These are phyloP conservation scores for Tulasnella sp. DNA, from an alignment of 768 basidiomycete genomes.

Conservation along the genomic window DNA sequence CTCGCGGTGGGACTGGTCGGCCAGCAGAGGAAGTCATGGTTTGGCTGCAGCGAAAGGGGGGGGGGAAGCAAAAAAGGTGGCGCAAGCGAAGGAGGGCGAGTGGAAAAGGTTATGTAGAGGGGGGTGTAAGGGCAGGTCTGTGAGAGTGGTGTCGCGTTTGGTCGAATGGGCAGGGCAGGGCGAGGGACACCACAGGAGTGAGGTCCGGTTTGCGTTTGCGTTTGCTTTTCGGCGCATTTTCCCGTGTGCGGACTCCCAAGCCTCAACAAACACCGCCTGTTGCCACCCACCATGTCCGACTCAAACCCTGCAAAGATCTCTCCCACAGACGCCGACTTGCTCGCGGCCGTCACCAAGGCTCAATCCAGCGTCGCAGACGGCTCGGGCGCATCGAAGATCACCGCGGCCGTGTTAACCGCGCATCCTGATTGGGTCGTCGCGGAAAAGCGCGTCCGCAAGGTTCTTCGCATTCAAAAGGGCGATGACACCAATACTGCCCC, in stretches of 20 bases:
- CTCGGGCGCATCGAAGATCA: conserved; percentile 70
- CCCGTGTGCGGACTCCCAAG: background rate
- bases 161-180: background rate
- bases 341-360: conserved; percentile 46
- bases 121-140: background rate
- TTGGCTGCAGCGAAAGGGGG: no score
- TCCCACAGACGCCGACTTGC: conserved; percentile 64
- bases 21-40: background rate
- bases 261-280: background rate
- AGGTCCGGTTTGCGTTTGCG: no score
- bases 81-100: background rate
- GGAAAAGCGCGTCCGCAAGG: conserved; percentile 75
- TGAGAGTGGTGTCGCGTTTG: background rate
- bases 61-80: background rate
- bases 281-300: background rate
- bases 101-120: background rate
- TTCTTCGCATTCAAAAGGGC: conserved; percentile 51
- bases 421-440: conserved; percentile 74
- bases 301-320: conserved; percentile 30
- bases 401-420: conserved; percentile 54
- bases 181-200: background rate
- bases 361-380: conserved; percentile 45
- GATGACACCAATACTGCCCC: conserved; percentile 42
- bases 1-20: background rate
- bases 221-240: background rate